These are phyloP conservation scores for Kalaharituber pfeilii DNA, from an alignment of 2,329 filamentous ascomycete genomes.

Conservation along the genomic window DNA sequence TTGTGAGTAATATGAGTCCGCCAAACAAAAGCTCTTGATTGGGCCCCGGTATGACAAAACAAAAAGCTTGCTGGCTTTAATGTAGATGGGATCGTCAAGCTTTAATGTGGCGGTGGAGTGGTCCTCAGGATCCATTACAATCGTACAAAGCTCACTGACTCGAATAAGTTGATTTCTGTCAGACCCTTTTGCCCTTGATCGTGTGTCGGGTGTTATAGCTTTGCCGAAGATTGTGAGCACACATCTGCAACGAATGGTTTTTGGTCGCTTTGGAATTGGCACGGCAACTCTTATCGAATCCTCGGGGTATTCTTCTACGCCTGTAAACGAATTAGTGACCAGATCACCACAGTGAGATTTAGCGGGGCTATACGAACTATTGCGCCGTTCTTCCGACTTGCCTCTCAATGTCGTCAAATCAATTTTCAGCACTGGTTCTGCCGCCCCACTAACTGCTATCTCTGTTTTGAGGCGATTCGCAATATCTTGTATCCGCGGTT, in stretches of 20 bases:
- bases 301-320: not conserved
- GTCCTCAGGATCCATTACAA: constrained; percentile 13
- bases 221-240: constrained; percentile 13
- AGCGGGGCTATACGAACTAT: constrained; percentile 1
- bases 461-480: constrained; percentile 12
- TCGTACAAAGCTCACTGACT: constrained; percentile 14
- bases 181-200: not conserved
- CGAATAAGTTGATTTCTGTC: constrained; percentile 8
- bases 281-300: not conserved
- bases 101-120: constrained; percentile 8
- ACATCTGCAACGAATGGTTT: constrained; percentile 12
- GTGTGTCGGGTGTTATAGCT: not conserved
- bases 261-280: not conserved
- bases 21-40: constrained; percentile 13
- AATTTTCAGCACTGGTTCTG: constrained; percentile 13
- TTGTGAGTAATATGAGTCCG: constrained; percentile 11
- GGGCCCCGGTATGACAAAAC: constrained; percentile 13
- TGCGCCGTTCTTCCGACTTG: constrained; percentile 3
- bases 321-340: not conserved
- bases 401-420: constrained; percentile 10
- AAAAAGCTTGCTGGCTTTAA: constrained; percentile 15
- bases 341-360: not conserved
- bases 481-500: constrained; percentile 9
- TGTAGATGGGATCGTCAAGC: constrained; percentile 16
- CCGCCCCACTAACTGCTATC: constrained; percentile 8